Conservation (phyloP, 2,329 filamentous ascomycete genomes). For the Trichoderma koningii region DNA sequence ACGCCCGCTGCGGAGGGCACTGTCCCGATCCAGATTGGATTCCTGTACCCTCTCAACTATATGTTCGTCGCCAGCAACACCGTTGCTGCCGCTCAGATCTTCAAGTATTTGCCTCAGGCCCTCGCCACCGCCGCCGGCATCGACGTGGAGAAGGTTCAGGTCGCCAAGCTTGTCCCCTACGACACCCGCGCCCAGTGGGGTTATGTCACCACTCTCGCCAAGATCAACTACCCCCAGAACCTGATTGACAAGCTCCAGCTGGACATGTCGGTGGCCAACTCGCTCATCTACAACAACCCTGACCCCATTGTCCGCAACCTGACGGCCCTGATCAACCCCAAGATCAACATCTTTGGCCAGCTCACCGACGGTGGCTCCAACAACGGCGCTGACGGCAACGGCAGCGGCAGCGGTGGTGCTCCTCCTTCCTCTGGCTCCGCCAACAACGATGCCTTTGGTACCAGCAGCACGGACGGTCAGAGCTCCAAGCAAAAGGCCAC, state of each 20-base stretch:
- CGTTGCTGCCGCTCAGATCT: constrained; percentile 80
- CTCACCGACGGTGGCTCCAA: constrained; percentile 45
- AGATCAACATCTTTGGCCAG: constrained; percentile 54
- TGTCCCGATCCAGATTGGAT: constrained; percentile 79
- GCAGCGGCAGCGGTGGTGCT: background rate
- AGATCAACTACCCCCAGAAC: constrained; percentile 69
- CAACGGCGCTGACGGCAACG: constrained; percentile 29
- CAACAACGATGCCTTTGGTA: constrained; percentile 46
- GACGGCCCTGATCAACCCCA: constrained; percentile 79
- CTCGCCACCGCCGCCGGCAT: constrained; percentile 67
- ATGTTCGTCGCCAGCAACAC: constrained; percentile 73
- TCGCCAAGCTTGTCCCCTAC: constrained; percentile 73
- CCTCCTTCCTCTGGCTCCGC: constrained; percentile 20
- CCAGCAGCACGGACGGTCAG: constrained; percentile 49
- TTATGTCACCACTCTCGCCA: constrained; percentile 77
- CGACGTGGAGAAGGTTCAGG: constrained; percentile 56
- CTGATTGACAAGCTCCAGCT: constrained; percentile 68
- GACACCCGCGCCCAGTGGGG: constrained; percentile 69
- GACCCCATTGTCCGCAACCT: constrained; percentile 68
- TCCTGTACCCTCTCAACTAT: constrained; percentile 80
- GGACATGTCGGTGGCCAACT: constrained; percentile 70
- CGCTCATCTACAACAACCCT: constrained; percentile 72
- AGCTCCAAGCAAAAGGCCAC: constrained; percentile 63
- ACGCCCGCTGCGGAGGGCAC: constrained; percentile 60
- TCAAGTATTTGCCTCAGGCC: constrained; percentile 72